Conservation (phyloP, 2,329 filamentous ascomycete species). For the Cryphonectria japonica region DNA sequence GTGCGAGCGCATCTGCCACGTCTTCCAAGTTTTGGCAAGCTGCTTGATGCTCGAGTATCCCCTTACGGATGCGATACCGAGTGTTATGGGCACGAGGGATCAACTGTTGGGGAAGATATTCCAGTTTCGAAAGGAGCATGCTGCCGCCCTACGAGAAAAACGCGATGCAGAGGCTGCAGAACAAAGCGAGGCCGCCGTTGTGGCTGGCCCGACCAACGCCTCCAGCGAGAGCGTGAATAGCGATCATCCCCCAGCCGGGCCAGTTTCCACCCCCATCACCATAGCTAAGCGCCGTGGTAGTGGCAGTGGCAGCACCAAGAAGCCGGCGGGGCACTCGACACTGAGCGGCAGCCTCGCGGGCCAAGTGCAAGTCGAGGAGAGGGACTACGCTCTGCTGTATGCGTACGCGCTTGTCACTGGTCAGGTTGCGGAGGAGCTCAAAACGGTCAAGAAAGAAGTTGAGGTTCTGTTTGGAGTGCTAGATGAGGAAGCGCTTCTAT, state of each 20-base stretch:
- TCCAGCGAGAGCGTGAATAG: slow-evolving; percentile 7
- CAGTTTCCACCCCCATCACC: not conserved
- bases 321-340: slow-evolving; percentile 30
- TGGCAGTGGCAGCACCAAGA: slow-evolving; percentile 30
- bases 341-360: slow-evolving; percentile 36
- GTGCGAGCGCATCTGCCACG: slow-evolving; percentile 87
- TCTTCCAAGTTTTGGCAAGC: slow-evolving; percentile 83
- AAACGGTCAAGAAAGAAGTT: slow-evolving; percentile 62
- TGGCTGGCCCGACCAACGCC: slow-evolving; percentile 12
- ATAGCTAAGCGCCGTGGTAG: slow-evolving; percentile 8
- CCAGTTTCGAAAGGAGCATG: slow-evolving; percentile 75
- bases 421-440: slow-evolving; percentile 67
- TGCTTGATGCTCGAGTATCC: slow-evolving; percentile 95
- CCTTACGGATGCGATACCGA: slow-evolving; percentile 84
- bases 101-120: slow-evolving; percentile 85
- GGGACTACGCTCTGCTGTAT: slow-evolving; percentile 90
- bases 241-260: slow-evolving; percentile 3
- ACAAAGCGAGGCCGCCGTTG: not conserved
- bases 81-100: slow-evolving; percentile 79
- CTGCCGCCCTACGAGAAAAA: slow-evolving; percentile 46
- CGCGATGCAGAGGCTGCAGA: slow-evolving; percentile 38
- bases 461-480: slow-evolving; percentile 67
- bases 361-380: slow-evolving; percentile 61
- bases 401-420: slow-evolving; percentile 78
- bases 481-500: slow-evolving; percentile 60